A percentile compares a stretch with the other conserved stretches of the same genome.
Conservation (phyloP, 2,329 filamentous ascomycete species). For the Knufia fluminis region DNA sequence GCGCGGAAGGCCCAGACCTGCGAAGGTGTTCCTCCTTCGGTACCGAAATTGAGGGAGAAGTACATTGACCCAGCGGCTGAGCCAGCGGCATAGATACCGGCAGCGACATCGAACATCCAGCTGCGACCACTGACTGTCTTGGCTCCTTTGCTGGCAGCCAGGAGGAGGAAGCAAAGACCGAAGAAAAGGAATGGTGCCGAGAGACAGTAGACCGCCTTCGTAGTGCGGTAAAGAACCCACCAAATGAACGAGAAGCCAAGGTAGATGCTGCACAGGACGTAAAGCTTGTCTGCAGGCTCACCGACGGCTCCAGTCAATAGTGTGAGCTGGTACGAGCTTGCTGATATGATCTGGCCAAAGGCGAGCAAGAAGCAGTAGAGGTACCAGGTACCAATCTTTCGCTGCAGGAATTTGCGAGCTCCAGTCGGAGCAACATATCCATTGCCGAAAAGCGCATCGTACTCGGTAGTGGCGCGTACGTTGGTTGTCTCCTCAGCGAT, state of each 20-base stretch:
- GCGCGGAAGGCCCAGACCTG: conserved; percentile 48
- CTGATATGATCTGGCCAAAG: conserved; percentile 53
- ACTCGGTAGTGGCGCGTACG: too few species aligned
- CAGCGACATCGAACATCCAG: conserved; percentile 53
- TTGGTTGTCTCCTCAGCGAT: conserved; percentile 26
- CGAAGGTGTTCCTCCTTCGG: conserved; percentile 48
- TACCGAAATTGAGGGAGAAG: conserved; percentile 59
- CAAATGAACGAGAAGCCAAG: conserved; percentile 49
- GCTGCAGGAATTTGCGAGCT: neutral
- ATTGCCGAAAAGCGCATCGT: too few species aligned
- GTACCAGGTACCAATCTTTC: conserved; percentile 43
- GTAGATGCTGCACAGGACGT: conserved; percentile 52
- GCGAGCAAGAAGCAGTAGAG: conserved; percentile 54
- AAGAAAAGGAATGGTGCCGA: conserved; percentile 55
- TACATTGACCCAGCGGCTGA: conserved; percentile 56
- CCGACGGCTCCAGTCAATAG: conserved; percentile 55
- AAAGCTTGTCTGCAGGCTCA: conserved; percentile 50
- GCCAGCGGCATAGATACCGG: conserved; percentile 52
- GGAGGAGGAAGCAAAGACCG: conserved; percentile 52
- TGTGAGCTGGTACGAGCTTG: conserved; percentile 60
- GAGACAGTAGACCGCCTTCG: conserved; percentile 48
- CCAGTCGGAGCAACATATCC: neutral
- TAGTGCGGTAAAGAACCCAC: conserved; percentile 53
- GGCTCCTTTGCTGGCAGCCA: conserved; percentile 52
- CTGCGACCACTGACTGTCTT: conserved; percentile 25